A percentile compares a stretch with the other conserved stretches of the same genome.
Evolutionary conservation across 192 early-diverging fungal genomes (phyloP).

Genomic region (Gamsiella multidivaricata): DNA sequence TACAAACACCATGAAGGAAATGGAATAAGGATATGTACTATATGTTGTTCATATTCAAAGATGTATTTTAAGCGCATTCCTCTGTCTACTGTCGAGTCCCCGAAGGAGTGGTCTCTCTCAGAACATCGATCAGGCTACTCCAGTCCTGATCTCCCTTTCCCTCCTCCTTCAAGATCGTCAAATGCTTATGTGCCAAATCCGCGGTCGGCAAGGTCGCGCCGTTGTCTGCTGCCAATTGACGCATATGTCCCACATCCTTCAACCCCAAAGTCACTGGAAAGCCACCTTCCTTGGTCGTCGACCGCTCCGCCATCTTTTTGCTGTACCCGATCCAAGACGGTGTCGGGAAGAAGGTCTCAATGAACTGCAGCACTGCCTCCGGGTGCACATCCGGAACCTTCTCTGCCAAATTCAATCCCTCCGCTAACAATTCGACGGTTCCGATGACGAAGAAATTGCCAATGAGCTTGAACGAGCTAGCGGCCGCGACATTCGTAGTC

Average conservation of each 20-base stretch:
- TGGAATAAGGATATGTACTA: not conserved
- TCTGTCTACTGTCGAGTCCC: too few relatives aligned
- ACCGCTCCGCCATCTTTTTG: constrained; percentile 44
- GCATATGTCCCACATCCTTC: constrained; percentile 62
- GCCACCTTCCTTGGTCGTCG: constrained; percentile 29
- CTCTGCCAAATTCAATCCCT: constrained; percentile 71
- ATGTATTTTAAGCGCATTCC: too few relatives aligned
- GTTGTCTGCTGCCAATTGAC: constrained; percentile 44
- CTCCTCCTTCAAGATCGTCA: constrained; percentile 13
- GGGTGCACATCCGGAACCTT: constrained; percentile 60
- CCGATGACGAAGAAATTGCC: constrained; percentile 76
- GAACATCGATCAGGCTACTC: constrained; percentile 21
- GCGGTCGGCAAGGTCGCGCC: constrained; percentile 52
- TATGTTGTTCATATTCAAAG: too few relatives aligned
- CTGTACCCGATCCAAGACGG: constrained; percentile 62
- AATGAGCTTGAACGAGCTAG: constrained; percentile 68
- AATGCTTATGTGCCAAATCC: constrained; percentile 32
- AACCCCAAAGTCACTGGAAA: constrained; percentile 54
- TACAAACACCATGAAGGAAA: too few relatives aligned
- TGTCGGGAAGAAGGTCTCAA: constrained; percentile 61
- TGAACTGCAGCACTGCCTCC: constrained; percentile 62
- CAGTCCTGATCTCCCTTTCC: constrained; percentile 37
- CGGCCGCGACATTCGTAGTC: constrained; percentile 56
- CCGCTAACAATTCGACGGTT: constrained; percentile 68
- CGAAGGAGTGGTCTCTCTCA: not conserved